Evolutionary conservation across 306 rosid species (phyloP), one percentile per base, ranked within the genome.

Genomic region (Bauhinia variegata): DNA sequence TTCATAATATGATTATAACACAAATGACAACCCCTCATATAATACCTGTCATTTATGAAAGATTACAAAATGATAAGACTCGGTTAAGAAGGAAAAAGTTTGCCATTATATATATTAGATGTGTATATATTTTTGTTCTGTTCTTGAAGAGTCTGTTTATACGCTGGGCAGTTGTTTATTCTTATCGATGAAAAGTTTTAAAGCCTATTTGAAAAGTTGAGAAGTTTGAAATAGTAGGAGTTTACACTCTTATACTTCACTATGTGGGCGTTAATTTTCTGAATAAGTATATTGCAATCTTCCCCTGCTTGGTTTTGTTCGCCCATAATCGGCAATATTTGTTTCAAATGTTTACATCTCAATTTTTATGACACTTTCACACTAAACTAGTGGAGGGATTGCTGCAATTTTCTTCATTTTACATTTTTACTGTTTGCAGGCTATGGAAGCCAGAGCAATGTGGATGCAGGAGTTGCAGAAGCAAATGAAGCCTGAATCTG

Each of bases 381-480:
- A 18, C 37, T 51, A 44, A 46, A 63, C 56, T 61, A 16, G 60
- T 70, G 28, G 43, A 15, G 19, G 49, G 37, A 54, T 53, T 28
- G 31, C 53, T 66, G 38, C 13, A 17, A 42, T 60, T 64, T 30
- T 51, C 68, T 61, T 75, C 31, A 71, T 72, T 65, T 60, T 70
- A 65, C 59, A n/a, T n/a, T 53, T n/a, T n/a, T n/a, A n/a, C n/a
- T n/a, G 37, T 58, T 78, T 64, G 70, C 77, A 93, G 99, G 88
- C 90, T 51, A 82, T 68, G 92, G 96, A 56, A 64, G 96, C 96
- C 52, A 80, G 96, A 86, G 75, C 91, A 42, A 74, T 78, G 84
- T 92, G 98, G 98, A 92, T 92, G 98, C 84, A 89, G 73, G 96
- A 89, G 79, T 82, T 87, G 82, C 98, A 92, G 9, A 79, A 81